These are phyloP conservation scores for Fusarium nelsonii DNA, from an alignment of 2,329 filamentous ascomycete species.

Conservation along the genomic window DNA sequence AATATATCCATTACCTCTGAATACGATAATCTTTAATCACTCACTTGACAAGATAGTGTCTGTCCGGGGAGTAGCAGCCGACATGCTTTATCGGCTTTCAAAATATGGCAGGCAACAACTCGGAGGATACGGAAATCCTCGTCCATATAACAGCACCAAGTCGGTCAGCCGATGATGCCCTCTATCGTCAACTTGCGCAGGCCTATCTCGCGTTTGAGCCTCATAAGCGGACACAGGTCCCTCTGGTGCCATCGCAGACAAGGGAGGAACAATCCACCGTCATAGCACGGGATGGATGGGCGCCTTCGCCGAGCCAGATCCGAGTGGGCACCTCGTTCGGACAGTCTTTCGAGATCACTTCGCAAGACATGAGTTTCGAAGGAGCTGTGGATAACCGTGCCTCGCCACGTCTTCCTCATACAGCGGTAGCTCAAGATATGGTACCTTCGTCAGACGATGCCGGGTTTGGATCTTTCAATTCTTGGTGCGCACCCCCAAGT, in stretches of 20 bases:
- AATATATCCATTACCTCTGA: not conserved
- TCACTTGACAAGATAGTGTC: slow-evolving; percentile 12
- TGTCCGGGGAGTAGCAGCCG: slow-evolving; percentile 21
- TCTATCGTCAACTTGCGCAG: slow-evolving; percentile 63
- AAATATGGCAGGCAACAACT: slow-evolving; percentile 46
- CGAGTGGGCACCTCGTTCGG: slow-evolving; percentile 31
- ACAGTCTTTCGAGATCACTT: slow-evolving; percentile 49
- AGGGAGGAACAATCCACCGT: slow-evolving; percentile 4
- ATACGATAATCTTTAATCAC: not conserved
- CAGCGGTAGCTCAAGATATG: not conserved
- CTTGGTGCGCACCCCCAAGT: slow-evolving; percentile 62
- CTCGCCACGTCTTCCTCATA: slow-evolving; percentile 48
- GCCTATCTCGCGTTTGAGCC: slow-evolving; percentile 65
- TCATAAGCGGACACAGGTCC: slow-evolving; percentile 26
- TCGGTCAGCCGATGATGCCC: slow-evolving; percentile 60
- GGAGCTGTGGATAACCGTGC: slow-evolving; percentile 60
- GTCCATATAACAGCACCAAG: slow-evolving; percentile 68
- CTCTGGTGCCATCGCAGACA: slow-evolving; percentile 1
- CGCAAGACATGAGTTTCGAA: slow-evolving; percentile 59
- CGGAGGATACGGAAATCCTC: slow-evolving; percentile 63
- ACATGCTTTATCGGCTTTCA: slow-evolving; percentile 42
- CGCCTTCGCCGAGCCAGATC: slow-evolving; percentile 23
- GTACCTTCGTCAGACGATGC: slow-evolving; percentile 19
- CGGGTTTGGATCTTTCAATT: slow-evolving; percentile 46
- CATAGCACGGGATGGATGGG: slow-evolving; percentile 1